Base-by-base conservation (phyloP, 1,284 basidiomycete species). In the Anthracocystis panici-leucophaei region DNA sequence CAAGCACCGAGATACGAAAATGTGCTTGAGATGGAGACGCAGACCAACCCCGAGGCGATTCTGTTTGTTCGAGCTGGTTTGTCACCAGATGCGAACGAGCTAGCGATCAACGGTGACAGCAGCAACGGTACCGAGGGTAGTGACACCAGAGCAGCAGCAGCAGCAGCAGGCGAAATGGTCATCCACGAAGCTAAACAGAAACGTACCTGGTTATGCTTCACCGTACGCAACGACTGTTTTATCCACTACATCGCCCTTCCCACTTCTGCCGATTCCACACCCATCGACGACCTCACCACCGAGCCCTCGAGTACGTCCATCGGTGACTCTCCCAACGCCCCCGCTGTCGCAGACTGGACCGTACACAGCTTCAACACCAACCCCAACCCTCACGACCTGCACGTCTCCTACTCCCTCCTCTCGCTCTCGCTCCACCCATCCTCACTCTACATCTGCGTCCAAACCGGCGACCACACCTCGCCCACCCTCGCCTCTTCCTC, bases 391-490 rank as follows among this genome's bases (percentile, higher is more conserved):
- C 48, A 62, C 18, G 83, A 84, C 40, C 23, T 56, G 20, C 80
- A 84, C 42, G 79, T 80, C 1, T 75, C 74, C 46, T 84, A 83
- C 62, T 79, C 77, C 7, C 65, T 84, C 54, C 75, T 84, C 38
- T 65, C 75, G 38, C 66, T 83, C 21, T 63, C 79, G 8, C 58
- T 81, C 23, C 82, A 83, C 44, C 81, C 82, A 0, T 75, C 76
- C 0, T 60, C 57, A 14, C 58, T 62, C 12, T 82, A 75, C 53
- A 54, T 84, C 23, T 78, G 77, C 51, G 62, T 75, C 2, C 79
- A 82, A 31, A 83, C 82, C 4, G 81, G 82, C 42, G 80, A 83
- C 42, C 76, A 82, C 35, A 65, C 69, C 14, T 57, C 69, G 0
- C 29, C 75, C 4, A 20, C 58, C 8, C 54, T 62, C 45, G 33